These are phyloP conservation scores for Neofusicoccum laricinum DNA, from an alignment of 2,329 filamentous ascomycete genomes.

Conservation along the genomic window DNA sequence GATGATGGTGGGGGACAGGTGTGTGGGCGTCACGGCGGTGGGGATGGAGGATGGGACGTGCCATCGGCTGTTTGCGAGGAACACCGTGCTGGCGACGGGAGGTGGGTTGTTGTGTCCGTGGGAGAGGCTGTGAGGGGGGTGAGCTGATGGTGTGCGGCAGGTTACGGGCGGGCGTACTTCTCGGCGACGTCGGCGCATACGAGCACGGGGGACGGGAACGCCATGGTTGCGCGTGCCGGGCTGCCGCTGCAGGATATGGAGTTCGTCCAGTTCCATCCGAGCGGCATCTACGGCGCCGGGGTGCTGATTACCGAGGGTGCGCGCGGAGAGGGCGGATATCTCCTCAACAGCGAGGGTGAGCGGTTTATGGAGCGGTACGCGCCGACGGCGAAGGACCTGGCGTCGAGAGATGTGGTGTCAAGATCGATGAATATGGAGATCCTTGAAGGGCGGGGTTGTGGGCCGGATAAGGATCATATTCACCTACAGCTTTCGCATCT, in stretches of 20 bases:
- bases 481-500: slow-evolving; percentile 49
- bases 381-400: slow-evolving; percentile 50
- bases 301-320: slow-evolving; percentile 52
- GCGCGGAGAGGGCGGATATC: slow-evolving; percentile 49
- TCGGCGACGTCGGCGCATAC: slow-evolving; percentile 50
- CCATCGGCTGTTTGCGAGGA: slow-evolving; percentile 48
- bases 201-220: slow-evolving; percentile 50
- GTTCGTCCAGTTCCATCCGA: slow-evolving; percentile 52
- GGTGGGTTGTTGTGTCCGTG: slow-evolving; percentile 23
- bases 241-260: slow-evolving; percentile 51
- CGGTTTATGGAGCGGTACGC: slow-evolving; percentile 54
- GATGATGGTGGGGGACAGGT: slow-evolving; percentile 48
- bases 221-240: slow-evolving; percentile 49
- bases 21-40: slow-evolving; percentile 46
- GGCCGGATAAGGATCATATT: slow-evolving; percentile 47
- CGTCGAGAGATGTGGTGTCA: slow-evolving; percentile 48
- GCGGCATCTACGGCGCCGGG: slow-evolving; percentile 51
- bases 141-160: slow-evolving; percentile 18
- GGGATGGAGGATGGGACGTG: slow-evolving; percentile 50
- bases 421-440: slow-evolving; percentile 51
- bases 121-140: not conserved
- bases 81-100: slow-evolving; percentile 49
- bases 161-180: slow-evolving; percentile 52
- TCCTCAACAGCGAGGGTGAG: slow-evolving; percentile 49
- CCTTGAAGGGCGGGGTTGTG: slow-evolving; percentile 45